phyloP scores from a whole-genome alignment of 179 eudicot species.

The Spinacia oleracea region DNA sequence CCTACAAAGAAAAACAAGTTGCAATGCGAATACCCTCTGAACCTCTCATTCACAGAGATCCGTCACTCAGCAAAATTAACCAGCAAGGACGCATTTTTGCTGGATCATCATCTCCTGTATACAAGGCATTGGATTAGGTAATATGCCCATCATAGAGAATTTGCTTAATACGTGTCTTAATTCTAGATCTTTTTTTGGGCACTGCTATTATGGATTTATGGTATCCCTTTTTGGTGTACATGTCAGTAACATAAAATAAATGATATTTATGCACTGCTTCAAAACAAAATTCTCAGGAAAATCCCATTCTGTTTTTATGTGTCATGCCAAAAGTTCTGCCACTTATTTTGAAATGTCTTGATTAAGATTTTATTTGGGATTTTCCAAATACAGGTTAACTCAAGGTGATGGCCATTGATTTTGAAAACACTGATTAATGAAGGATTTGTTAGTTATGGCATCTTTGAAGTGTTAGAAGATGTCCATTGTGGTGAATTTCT shows the following conservation, averaged over 20 bases:
- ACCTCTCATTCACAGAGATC: slow-evolving; percentile 53
- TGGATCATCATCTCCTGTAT: slow-evolving; percentile 49
- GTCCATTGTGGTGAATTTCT: too few species aligned
- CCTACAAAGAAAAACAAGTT: slow-evolving; percentile 66
- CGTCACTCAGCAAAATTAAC: slow-evolving; percentile 44
- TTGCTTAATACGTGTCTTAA: not conserved
- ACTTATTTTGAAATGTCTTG: not conserved
- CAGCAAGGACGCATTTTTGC: slow-evolving; percentile 56
- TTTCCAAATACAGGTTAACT: too few species aligned
- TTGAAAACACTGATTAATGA: too few species aligned
- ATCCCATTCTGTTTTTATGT: not conserved
- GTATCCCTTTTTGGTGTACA: not conserved
- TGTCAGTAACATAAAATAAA: not conserved
- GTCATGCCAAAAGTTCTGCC: not conserved
- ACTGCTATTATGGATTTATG: not conserved
- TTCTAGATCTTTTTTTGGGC: not conserved
- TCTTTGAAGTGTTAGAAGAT: too few species aligned
- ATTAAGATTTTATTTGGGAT: not conserved
- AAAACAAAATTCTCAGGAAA: not conserved
- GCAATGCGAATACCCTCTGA: slow-evolving; percentile 47
- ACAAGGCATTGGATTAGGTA: slow-evolving; percentile 72
- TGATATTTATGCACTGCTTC: not conserved
- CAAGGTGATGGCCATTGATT: too few species aligned
- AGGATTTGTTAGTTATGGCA: too few species aligned
- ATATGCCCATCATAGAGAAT: not conserved